A percentile compares a stretch with the other conserved stretches of the same genome.
Conservation (phyloP, 345 rosid genomes). For the Cardiospermum halicacabum region DNA sequence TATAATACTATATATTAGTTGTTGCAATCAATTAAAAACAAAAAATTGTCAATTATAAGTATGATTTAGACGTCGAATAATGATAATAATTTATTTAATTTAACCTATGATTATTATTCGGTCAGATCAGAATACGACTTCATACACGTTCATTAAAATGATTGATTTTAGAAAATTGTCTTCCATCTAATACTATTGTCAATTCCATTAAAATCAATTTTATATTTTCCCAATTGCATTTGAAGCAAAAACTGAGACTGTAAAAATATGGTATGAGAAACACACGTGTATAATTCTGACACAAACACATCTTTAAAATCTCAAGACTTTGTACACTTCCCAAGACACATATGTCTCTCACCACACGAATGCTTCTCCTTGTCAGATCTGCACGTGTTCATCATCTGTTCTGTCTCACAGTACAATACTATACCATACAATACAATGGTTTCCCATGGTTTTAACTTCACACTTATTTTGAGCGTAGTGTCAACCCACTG, state of each 20-base stretch:
- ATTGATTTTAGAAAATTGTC: not conserved
- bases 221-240: no score
- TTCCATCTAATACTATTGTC: not conserved
- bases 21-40: not conserved
- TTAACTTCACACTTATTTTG: no score
- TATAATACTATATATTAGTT: no score
- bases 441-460: no score
- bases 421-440: no score
- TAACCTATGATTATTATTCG: not conserved
- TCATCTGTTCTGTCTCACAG: not conserved
- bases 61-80: not conserved
- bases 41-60: not conserved
- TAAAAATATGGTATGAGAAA: conserved; percentile 26
- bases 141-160: not conserved
- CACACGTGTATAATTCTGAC: conserved; percentile 30
- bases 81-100: not conserved
- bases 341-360: conserved; percentile 17
- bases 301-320: not conserved
- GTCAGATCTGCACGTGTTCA: conserved; percentile 44
- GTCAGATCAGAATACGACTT: not conserved
- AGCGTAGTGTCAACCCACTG: no score
- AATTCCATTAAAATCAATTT: not conserved
- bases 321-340: conserved; percentile 26
- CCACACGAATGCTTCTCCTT: conserved; percentile 39
- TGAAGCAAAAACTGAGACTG: no score